These are phyloP conservation scores for Globisporangium apiculatum DNA, from an alignment of 352 stramenopile species.

Conservation along the genomic window DNA sequence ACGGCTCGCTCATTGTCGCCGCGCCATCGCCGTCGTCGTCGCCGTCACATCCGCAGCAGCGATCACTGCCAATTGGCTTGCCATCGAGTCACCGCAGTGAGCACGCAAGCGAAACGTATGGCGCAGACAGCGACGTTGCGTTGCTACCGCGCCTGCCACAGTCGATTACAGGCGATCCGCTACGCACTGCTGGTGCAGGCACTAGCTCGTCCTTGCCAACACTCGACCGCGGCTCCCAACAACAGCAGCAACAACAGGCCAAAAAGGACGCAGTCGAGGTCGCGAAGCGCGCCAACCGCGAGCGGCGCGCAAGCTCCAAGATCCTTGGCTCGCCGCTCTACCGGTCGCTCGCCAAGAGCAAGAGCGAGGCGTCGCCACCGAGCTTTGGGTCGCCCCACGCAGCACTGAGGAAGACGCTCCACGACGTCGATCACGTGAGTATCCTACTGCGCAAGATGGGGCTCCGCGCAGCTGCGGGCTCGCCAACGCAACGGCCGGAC, in stretches of 20 bases:
- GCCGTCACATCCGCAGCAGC: neutral
- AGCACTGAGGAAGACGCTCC: constrained; percentile 50
- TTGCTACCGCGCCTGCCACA: constrained; percentile 3
- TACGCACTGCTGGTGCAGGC: neutral
- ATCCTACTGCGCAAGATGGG: constrained; percentile 66
- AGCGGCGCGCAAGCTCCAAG: constrained; percentile 36
- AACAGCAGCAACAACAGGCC: constrained; percentile 9
- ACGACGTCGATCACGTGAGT: constrained; percentile 68
- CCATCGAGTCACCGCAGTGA: constrained; percentile 16
- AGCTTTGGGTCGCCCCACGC: constrained; percentile 19
- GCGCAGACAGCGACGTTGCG: neutral
- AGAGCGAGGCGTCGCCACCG: constrained; percentile 13
- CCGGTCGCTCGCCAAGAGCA: constrained; percentile 59
- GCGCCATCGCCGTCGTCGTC: constrained; percentile 20
- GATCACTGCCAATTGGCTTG: too few relatives aligned
- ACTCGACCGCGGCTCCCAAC: constrained; percentile 17
- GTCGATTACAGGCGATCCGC: neutral
- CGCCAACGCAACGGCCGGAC: constrained; percentile 33
- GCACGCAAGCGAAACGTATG: constrained; percentile 12
- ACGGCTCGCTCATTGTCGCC: constrained; percentile 47
- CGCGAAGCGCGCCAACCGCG: constrained; percentile 20
- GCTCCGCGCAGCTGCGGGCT: constrained; percentile 27
- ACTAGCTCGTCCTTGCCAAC: constrained; percentile 19
- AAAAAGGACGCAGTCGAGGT: constrained; percentile 4
- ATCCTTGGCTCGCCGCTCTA: constrained; percentile 67